Evolutionary conservation across 139 green algal species (phyloP), one percentile per base, ranked within the genome.

Genomic region (Asterochloris erici): DNA sequence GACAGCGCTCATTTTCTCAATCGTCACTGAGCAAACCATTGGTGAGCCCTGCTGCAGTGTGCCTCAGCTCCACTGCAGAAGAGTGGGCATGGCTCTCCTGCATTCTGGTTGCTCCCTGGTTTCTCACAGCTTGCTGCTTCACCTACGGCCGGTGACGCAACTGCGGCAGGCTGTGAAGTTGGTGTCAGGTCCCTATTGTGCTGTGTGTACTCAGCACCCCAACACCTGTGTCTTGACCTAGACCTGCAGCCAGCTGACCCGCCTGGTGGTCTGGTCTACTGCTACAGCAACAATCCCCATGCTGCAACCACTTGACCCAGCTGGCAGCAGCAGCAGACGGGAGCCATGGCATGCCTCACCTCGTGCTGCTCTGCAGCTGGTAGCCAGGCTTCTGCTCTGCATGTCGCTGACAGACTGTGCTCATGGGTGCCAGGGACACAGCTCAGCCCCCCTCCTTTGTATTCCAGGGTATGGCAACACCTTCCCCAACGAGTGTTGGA

Each of bases 11-110:
- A 85, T 94, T 70, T 94, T 95, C 62, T 88, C 90, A 15, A 84
- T 94, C 11, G 91, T 92, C 82, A 95, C 90, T 13, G 88, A 94
- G 79, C 86, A 94, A 63, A 95, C 91, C 9, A 96, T 96, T 29
- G 91, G 92, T 94, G 60, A 70, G 78, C 14, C 14, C 54, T 28
- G 12, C 62, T 47, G 78, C 78, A 73, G 60, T 11, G 10, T 70
- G 60, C 13, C 61, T 82, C 28, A 64, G 61, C 60, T 70, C 24
- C 47, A 19, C 60, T n/a, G 54, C 17, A 17, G 29, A 4, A n/a
- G 2, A 26, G 60, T 19, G 19, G 16, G 16, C 24, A 24, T 26
- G 6, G 70, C 4, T 73, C 15, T 23, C 1, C 10, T 62, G 78
- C n/a, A 10, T 54, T 21, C 47, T 71, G 54, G 19, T 69, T 71